Conservation (phyloP, 2,329 filamentous ascomycete species). For the Cordyceps fumosorosea region DNA sequence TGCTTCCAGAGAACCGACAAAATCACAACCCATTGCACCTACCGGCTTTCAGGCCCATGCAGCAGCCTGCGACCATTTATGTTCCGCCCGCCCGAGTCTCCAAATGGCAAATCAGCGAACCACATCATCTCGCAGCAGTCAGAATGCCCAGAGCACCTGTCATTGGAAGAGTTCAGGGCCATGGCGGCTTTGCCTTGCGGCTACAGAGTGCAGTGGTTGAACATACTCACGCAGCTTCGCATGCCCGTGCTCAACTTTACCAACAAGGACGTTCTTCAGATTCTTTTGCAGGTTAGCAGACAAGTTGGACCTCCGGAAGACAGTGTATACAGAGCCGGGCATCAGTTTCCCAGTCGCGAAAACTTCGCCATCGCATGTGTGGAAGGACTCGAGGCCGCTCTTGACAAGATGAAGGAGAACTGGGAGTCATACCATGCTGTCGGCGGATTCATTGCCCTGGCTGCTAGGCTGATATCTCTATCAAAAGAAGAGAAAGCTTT, state of each 20-base stretch:
- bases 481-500: not conserved
- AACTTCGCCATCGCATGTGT: not conserved
- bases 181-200: constrained; percentile 1
- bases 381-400: not conserved
- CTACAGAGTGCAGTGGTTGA: constrained; percentile 2
- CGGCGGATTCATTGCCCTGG: not conserved
- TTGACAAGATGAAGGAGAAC: not conserved
- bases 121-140: not conserved
- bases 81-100: not conserved
- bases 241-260: not conserved
- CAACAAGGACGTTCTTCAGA: not conserved
- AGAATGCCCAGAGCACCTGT: not conserved
- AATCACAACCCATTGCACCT: not conserved
- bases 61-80: not conserved
- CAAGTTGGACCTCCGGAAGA: not conserved
- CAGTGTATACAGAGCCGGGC: not conserved
- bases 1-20: not conserved
- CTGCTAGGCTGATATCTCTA: not conserved
- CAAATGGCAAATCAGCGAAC: not conserved
- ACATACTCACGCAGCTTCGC: constrained; percentile 4
- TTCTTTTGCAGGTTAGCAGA: not conserved
- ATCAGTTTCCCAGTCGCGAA: not conserved
- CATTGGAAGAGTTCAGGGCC: constrained; percentile 20
- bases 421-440: constrained; percentile 5
- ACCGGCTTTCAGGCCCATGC: not conserved